Evolutionary conservation across 768 basidiomycete species (phyloP), one percentile per base, ranked within the genome.

Genomic region (Lactifluus echinatus): DNA sequence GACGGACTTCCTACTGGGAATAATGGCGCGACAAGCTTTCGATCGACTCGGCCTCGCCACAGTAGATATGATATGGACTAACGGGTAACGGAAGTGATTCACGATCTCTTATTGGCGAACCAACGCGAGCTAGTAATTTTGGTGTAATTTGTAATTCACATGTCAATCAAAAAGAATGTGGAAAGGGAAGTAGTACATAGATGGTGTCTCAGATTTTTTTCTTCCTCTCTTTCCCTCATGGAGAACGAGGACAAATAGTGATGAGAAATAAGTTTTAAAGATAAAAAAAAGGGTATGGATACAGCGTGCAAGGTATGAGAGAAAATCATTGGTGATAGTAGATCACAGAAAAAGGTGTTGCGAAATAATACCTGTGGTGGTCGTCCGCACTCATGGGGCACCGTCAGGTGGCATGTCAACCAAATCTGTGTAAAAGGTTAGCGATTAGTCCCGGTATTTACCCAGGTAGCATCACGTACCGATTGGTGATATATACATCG

Each of bases 401-500:
- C 14, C 28, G 34, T 59, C 42, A 2, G 15, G 29, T 3, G 40
- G 34, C 26, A 59, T 29, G 23, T 61, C 47, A 29, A 61, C 26
- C 11, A 61, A 44, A 44, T 61, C 60, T 61, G 34, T 24, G 17
- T 1, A 44, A 12, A 10, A 2, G n/a, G n/a, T 40, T n/a, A 26
- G 34, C 15, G 17, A 49, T 53, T 28, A 36, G 19, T 14, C 4
- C 19, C 31, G 10, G 11, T 21, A 33, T 17, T 14, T n/a, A 2
- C 12, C 3, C 23, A 11, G 11, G 8, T 14, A 47, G 12, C 6
- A 12, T 26, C 8, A 57, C 70, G 49, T 42, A 72, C 70, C 71
- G 46, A 74, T 74, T 10, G 73, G 73, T 12, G 72, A 73, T 40
- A 72, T 73, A 56, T 71, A 74, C 42, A 65, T 71, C 56, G 66